These are phyloP conservation scores for Claviceps quebecensis DNA, from an alignment of 2,329 filamentous ascomycete species.

Conservation along the genomic window DNA sequence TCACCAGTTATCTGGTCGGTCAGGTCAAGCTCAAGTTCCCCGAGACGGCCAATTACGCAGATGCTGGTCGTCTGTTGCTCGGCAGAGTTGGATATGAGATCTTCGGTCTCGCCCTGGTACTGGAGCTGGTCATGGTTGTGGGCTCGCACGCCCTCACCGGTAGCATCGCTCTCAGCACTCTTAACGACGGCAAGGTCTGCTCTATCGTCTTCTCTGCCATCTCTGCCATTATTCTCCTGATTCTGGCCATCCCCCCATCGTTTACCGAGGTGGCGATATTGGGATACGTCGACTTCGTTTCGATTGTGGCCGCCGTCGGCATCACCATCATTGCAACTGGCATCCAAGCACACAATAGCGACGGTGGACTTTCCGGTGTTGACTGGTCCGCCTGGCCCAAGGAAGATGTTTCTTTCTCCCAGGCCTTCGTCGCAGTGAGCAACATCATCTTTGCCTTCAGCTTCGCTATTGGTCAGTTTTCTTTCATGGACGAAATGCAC, in stretches of 20 bases:
- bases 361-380: constrained; percentile 18
- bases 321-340: constrained; percentile 55
- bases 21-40: constrained; percentile 42
- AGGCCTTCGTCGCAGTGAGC: constrained; percentile 46
- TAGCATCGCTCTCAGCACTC: constrained; percentile 51
- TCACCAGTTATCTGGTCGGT: constrained; percentile 32
- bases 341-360: constrained; percentile 24
- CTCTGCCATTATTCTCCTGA: constrained; percentile 30
- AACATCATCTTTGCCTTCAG: constrained; percentile 63
- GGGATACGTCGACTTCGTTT: constrained; percentile 43
- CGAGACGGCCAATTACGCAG: constrained; percentile 49
- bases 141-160: constrained; percentile 53
- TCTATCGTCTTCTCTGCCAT: constrained; percentile 31
- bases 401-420: constrained; percentile 31
- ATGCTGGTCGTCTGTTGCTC: constrained; percentile 48
- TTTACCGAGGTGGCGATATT: constrained; percentile 35
- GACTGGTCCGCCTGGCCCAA: constrained; percentile 33
- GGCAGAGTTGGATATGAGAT: constrained; percentile 48
- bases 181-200: constrained; percentile 39
- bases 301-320: constrained; percentile 48
- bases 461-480: constrained; percentile 37
- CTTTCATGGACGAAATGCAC: constrained; percentile 41
- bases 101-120: constrained; percentile 52
- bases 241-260: constrained; percentile 32
- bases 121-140: constrained; percentile 53